Evolutionary conservation across 768 basidiomycete species (phyloP).

Genomic region (Pilatotrama ljubarskyi): DNA sequence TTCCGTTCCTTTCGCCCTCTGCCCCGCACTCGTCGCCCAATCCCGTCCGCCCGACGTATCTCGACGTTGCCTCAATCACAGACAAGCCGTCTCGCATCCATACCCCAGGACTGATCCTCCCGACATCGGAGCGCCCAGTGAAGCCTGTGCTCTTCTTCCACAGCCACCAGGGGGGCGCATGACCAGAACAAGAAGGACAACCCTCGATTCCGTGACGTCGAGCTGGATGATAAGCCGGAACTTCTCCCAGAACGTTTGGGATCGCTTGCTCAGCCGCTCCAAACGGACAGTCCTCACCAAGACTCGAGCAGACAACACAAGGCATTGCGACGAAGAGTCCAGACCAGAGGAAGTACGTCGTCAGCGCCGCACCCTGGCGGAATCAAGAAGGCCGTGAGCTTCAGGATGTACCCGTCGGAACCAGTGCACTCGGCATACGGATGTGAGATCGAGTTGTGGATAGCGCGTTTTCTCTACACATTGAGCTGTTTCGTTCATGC

Average conservation of each 20-base stretch:
- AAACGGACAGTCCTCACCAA: neutral
- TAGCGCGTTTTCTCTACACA: too few relatives aligned
- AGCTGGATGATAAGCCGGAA: conserved; percentile 12
- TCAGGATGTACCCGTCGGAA: too few relatives aligned
- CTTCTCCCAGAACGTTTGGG: neutral
- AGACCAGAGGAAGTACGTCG: neutral
- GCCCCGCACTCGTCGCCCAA: conserved; percentile 6
- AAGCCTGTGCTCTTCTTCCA: conserved; percentile 10
- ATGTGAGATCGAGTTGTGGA: too few relatives aligned
- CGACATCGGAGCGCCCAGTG: conserved; percentile 17
- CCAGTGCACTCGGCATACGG: too few relatives aligned
- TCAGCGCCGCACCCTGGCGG: neutral
- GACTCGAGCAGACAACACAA: too few relatives aligned
- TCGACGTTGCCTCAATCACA: conserved; percentile 8
- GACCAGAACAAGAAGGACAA: conserved; percentile 6
- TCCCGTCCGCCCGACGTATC: conserved; percentile 1
- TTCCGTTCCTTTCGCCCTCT: conserved; percentile 7
- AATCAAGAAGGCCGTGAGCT: too few relatives aligned
- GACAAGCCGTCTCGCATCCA: neutral
- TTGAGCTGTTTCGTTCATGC: too few relatives aligned
- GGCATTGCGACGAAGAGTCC: too few relatives aligned
- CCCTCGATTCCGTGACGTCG: conserved; percentile 6
- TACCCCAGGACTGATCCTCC: conserved; percentile 3
- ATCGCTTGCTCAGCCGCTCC: conserved; percentile 15
- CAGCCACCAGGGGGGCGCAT: conserved; percentile 17